Conservation (phyloP, 371 early-diverging fungal species). For the Circinella umbellata region DNA sequence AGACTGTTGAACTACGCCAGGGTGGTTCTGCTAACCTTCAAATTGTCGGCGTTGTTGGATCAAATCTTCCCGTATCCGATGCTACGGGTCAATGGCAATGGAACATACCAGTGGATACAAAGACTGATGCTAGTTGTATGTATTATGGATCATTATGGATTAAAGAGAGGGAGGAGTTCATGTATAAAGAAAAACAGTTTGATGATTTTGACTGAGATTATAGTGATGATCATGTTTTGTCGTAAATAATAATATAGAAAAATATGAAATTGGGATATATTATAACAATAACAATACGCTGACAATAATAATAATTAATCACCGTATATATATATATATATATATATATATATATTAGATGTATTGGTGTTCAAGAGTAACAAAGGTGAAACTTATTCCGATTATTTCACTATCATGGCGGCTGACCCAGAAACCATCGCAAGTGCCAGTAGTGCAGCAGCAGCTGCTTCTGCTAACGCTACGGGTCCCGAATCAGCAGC, state of each 20-base stretch:
- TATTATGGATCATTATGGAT: background rate
- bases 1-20: slow-evolving; percentile 34
- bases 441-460: background rate
- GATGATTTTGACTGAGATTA: too few relatives aligned
- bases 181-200: too few relatives aligned
- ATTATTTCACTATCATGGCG: slow-evolving; percentile 46
- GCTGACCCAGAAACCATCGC: slow-evolving; percentile 11
- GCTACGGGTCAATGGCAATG: slow-evolving; percentile 25
- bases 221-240: too few relatives aligned
- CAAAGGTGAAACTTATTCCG: slow-evolving; percentile 40
- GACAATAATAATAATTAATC: too few relatives aligned
- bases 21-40: slow-evolving; percentile 36
- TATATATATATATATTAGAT: slow-evolving; percentile 21
- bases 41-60: slow-evolving; percentile 11
- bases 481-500: background rate
- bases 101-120: slow-evolving; percentile 33
- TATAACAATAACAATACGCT: too few relatives aligned
- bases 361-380: slow-evolving; percentile 34
- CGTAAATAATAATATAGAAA: too few relatives aligned
- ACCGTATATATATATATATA: too few relatives aligned
- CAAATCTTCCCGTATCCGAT: slow-evolving; percentile 19
- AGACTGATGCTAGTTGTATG: slow-evolving; percentile 38
- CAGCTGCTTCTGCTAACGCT: slow-evolving; percentile 2
- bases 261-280: too few relatives aligned
- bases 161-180: too few relatives aligned